A percentile compares a stretch with the other conserved stretches of the same genome.
These are phyloP conservation scores for Colletotrichum liaoningense DNA, from an alignment of 2,329 filamentous ascomycete species.

Conservation along the genomic window DNA sequence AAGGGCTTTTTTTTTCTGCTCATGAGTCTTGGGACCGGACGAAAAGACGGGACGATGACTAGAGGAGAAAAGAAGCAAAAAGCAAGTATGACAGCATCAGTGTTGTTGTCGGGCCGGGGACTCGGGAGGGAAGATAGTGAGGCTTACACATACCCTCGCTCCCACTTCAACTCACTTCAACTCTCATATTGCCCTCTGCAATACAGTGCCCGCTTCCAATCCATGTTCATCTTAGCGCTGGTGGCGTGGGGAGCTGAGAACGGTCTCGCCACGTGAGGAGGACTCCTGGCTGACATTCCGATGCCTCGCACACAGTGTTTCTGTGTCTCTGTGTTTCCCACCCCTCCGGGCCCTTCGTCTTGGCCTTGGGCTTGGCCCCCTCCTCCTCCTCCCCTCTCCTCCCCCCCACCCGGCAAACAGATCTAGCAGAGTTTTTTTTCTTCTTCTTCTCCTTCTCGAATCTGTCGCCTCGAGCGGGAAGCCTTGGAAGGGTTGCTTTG, in stretches of 20 bases:
- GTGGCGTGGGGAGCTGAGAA: conserved; percentile 22
- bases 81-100: conserved; percentile 11
- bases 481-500: neutral
- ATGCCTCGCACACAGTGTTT: neutral
- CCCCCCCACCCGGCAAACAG: neutral
- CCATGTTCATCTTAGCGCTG: neutral
- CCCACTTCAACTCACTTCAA: no score
- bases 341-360: neutral
- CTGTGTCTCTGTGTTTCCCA: neutral
- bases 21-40: neutral
- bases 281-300: neutral
- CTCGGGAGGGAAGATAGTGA: neutral
- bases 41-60: neutral
- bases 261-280: conserved; percentile 19
- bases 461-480: neutral
- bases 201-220: conserved; percentile 4
- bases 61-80: neutral
- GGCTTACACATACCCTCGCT: neutral
- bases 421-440: neutral
- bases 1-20: neutral
- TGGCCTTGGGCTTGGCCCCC: neutral
- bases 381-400: neutral
- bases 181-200: neutral
- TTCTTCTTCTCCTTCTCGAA: neutral
- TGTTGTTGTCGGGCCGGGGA: neutral